Base-by-base conservation (phyloP, 371 early-diverging fungal species). In the Mucor lusitanicus region DNA sequence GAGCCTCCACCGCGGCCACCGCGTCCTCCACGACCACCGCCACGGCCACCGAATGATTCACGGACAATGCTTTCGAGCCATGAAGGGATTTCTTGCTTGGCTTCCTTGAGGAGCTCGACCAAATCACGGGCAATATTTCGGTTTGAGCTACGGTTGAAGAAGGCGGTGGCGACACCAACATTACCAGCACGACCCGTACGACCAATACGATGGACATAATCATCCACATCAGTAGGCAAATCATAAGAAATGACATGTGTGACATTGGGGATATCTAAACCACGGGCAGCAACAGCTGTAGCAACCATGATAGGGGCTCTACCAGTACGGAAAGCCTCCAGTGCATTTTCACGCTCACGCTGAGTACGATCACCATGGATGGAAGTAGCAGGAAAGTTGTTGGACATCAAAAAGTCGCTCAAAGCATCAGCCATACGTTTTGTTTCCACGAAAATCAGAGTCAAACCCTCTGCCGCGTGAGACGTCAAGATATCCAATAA, bases 201-300 rank as follows among this genome's bases (percentile, higher is more conserved):
- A 72, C 99, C 99, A 69, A 99, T 98, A 75, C 99, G 91, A 82
- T 99, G 99, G 64, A 99, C 95, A 81, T 97, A 99, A 79, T 97
- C 97, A 74, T 95, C 94, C 75, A 91, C 90, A 78, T 96, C 95
- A 7, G 88, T 90, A 39, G 99, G 99, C 69, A 99, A 85, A 72
- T 98, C 99, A 76, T 93, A 98, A 79, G 95, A 96, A 75, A 96
- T 87, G 55, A 97, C 96, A 68, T 96, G 95, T 33, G 91, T 86
- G 54, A 95, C 95, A 65, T 94, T 94, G 69, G 92, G 90, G 59
- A 93, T 93, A 81, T 94, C 99, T 30, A 99, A 83, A 71, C 99
- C 99, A 87, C 99, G 93, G 32, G 99, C 97, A 63, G 99, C 99
- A 9, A 99, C 98, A 67, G 99, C 99, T 27, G 99, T 99, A 30